Percentiles rank a stretch among this genome's conserved stretches.
Evolutionary conservation across 2,329 filamentous ascomycete genomes (phyloP).

Genomic region (Anthostomella pinea): DNA sequence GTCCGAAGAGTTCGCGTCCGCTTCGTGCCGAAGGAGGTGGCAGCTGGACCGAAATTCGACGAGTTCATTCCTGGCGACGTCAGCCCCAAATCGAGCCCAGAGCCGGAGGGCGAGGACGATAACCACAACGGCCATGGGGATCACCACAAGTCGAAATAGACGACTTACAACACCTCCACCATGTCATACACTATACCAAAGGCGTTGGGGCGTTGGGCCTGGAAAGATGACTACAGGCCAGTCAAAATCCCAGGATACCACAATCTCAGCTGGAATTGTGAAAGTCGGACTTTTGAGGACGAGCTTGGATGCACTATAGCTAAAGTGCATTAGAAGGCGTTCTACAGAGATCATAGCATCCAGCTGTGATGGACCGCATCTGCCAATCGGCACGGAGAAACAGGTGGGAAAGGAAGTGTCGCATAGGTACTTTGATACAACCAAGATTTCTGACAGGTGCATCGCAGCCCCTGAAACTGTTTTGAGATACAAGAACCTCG

Average conservation of each 20-base stretch:
- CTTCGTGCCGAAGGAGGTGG: slow-evolving; percentile 69
- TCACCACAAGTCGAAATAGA: slow-evolving; percentile 18
- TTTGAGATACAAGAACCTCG: too few relatives aligned
- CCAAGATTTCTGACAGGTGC: too few relatives aligned
- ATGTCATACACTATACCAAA: slow-evolving; percentile 6
- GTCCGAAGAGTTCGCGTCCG: slow-evolving; percentile 80
- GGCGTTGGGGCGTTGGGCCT: slow-evolving; percentile 27
- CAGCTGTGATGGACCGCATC: neutral
- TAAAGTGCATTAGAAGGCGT: slow-evolving; percentile 20
- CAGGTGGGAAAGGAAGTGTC: too few relatives aligned
- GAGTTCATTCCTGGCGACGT: slow-evolving; percentile 73
- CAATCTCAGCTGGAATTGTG: slow-evolving; percentile 8
- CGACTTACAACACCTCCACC: neutral
- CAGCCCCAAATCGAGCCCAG: slow-evolving; percentile 54
- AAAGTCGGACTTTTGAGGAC: slow-evolving; percentile 7
- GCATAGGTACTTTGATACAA: too few relatives aligned
- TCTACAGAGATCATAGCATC: slow-evolving; percentile 7
- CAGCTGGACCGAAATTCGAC: slow-evolving; percentile 60
- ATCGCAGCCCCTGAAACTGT: too few relatives aligned
- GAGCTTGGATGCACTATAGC: slow-evolving; percentile 26
- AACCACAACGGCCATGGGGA: slow-evolving; percentile 39
- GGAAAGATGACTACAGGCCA: too few relatives aligned
- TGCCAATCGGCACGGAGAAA: neutral
- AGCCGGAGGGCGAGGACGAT: slow-evolving; percentile 55
- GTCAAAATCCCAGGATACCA: slow-evolving; percentile 19